Conservation (phyloP, 148 eudicot species). For the Nyssa sinensis region DNA sequence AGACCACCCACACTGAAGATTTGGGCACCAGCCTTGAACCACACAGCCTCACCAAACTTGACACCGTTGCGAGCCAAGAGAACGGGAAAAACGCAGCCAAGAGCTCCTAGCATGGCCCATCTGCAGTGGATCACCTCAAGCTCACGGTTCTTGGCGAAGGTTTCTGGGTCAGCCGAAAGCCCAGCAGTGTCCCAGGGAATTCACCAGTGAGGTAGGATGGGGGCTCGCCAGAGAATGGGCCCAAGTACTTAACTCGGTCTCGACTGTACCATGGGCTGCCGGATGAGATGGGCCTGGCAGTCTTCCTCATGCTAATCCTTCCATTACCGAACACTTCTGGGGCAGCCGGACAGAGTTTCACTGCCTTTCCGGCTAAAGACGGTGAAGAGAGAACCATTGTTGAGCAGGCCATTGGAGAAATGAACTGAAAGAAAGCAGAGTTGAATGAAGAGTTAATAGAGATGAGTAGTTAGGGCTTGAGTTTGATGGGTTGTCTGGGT, state of each 20-base stretch:
- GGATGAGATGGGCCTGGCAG: constrained; percentile 11
- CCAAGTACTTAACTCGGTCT: constrained; percentile 35
- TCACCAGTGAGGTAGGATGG: constrained; percentile 34
- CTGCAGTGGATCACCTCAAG: too few species aligned
- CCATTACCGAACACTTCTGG: constrained; percentile 16
- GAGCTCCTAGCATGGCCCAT: too few species aligned
- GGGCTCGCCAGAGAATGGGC: constrained; percentile 40
- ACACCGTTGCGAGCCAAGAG: constrained; percentile 44
- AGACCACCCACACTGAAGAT: constrained; percentile 41
- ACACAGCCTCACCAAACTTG: constrained; percentile 42
- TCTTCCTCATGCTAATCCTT: constrained; percentile 29
- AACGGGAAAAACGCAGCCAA: constrained; percentile 43
- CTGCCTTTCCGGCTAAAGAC: constrained; percentile 21
- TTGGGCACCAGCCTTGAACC: constrained; percentile 47
- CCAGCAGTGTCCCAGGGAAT: constrained; percentile 42
- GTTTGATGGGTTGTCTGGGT: too few species aligned
- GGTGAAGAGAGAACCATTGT: constrained; percentile 32
- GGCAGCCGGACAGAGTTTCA: constrained; percentile 17
- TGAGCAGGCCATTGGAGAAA: constrained; percentile 18
- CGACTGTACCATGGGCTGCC: constrained; percentile 39
- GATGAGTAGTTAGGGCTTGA: too few species aligned
- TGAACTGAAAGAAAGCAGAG: neutral
- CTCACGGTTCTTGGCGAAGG: too few species aligned
- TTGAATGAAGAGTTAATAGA: too few species aligned
- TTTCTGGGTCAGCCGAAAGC: constrained; percentile 34